A percentile compares a stretch with the other conserved stretches of the same genome.
These are phyloP conservation scores for Nicotiana tomentosiformis DNA, from an alignment of 257 asterid species.

Conservation along the genomic window DNA sequence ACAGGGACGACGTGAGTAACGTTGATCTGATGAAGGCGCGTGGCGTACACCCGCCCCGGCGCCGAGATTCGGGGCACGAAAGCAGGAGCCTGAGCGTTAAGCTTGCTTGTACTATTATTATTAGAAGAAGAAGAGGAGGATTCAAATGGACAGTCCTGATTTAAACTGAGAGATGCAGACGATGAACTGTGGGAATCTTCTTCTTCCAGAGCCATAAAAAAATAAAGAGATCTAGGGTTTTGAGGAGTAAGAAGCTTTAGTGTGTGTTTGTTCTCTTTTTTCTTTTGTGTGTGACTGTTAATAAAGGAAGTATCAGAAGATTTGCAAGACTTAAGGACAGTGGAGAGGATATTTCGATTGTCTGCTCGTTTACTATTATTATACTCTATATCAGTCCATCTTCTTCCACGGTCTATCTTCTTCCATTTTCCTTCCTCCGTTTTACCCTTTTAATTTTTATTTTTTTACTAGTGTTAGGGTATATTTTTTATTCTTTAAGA, in stretches of 20 bases:
- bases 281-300: too few relatives aligned
- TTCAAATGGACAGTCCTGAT: not conserved
- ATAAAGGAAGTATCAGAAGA: too few relatives aligned
- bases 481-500: too few relatives aligned
- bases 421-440: too few relatives aligned
- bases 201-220: conserved; percentile 1
- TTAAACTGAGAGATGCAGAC: not conserved
- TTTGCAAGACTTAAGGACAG: too few relatives aligned
- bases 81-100: conserved; percentile 78
- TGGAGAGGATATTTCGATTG: too few relatives aligned
- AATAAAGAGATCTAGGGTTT: not conserved
- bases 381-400: too few relatives aligned
- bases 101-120: conserved; percentile 23
- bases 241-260: not conserved
- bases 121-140: not conserved
- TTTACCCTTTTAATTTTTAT: too few relatives aligned
- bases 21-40: conserved; percentile 5
- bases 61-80: conserved; percentile 52
- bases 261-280: not conserved
- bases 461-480: too few relatives aligned
- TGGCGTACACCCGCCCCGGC: conserved; percentile 7
- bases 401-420: too few relatives aligned
- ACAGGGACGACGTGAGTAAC: not conserved
- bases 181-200: not conserved
- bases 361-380: too few relatives aligned